Percentiles rank a stretch among this genome's conserved stretches.
phyloP scores from a whole-genome alignment of 208 protist species.

The Strigomonas galati region DNA sequence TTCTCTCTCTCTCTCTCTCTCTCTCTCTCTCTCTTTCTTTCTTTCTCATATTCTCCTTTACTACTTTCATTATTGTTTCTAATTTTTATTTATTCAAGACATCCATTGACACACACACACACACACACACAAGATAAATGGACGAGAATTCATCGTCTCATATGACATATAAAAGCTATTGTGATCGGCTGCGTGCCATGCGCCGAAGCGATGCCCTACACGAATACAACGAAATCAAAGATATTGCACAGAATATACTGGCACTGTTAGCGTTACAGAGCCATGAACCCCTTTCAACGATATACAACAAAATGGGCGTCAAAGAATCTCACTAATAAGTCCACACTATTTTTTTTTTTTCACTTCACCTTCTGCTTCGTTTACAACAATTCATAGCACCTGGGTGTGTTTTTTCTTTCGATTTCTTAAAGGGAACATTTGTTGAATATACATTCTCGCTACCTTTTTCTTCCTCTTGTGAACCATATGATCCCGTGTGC shows the following conservation, averaged over 20 bases:
- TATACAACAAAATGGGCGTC: not conserved
- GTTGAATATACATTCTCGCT: too few species aligned
- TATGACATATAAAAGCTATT: conserved; percentile 1
- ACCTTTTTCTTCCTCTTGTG: too few species aligned
- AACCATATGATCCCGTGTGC: too few species aligned
- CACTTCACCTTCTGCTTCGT: too few species aligned
- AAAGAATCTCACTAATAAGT: not conserved
- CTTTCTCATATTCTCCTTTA: not conserved
- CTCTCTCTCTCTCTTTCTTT: not conserved
- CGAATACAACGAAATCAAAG: conserved; percentile 39
- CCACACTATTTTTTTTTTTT: not conserved
- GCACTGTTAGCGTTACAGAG: conserved; percentile 18
- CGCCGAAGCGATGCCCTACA: conserved; percentile 23
- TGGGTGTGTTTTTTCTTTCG: conserved; percentile 7
- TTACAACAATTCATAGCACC: not conserved
- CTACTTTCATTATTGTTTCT: not conserved
- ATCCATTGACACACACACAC: too few species aligned
- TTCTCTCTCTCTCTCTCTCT: not conserved
- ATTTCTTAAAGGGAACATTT: too few species aligned
- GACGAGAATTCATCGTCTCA: not conserved
- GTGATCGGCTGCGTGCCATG: too few species aligned
- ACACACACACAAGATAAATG: too few species aligned
- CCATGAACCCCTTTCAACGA: not conserved
- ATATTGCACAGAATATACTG: conserved; percentile 30
- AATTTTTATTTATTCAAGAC: not conserved